Evolutionary conservation across 352 stramenopile species (phyloP).

Genomic region (Pythium aristosporum): DNA sequence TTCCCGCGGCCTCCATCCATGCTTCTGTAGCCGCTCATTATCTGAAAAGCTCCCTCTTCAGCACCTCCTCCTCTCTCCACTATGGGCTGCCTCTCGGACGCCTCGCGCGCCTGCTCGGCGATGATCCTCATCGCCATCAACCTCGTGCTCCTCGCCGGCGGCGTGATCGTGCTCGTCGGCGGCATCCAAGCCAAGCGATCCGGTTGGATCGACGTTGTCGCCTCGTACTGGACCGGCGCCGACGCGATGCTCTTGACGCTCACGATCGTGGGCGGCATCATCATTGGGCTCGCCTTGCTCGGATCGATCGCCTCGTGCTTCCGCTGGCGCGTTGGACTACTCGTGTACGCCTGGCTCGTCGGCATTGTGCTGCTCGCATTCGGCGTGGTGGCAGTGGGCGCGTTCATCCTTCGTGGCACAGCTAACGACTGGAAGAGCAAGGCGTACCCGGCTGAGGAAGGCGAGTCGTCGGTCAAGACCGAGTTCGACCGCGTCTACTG

Average conservation of each 20-base stretch:
- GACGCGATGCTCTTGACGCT: slow-evolving; percentile 45
- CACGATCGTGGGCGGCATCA: slow-evolving; percentile 47
- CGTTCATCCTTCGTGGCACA: slow-evolving; percentile 44
- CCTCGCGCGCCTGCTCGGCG: slow-evolving; percentile 27
- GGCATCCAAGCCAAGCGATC: slow-evolving; percentile 42
- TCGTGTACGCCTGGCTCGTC: slow-evolving; percentile 55
- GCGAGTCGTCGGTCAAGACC: slow-evolving; percentile 52
- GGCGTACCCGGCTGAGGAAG: slow-evolving; percentile 45
- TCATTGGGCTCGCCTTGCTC: slow-evolving; percentile 59
- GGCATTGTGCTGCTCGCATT: slow-evolving; percentile 56
- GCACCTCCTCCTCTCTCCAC: background rate
- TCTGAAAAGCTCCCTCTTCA: background rate
- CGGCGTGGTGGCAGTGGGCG: slow-evolving; percentile 39
- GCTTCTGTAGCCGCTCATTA: background rate
- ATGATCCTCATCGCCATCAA: slow-evolving; percentile 62
- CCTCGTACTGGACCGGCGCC: slow-evolving; percentile 51
- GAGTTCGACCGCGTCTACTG: slow-evolving; percentile 72
- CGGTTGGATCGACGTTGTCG: slow-evolving; percentile 62
- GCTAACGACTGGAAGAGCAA: slow-evolving; percentile 47
- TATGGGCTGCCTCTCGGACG: slow-evolving; percentile 24
- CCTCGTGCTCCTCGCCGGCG: slow-evolving; percentile 52
- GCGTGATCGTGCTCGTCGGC: slow-evolving; percentile 53
- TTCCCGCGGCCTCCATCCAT: too few relatives aligned
- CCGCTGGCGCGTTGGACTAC: slow-evolving; percentile 54
- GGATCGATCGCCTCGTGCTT: slow-evolving; percentile 58